Evolutionary conservation across 2,329 filamentous ascomycete species (phyloP).

Genomic region (Scolecobasidium constrictum): DNA sequence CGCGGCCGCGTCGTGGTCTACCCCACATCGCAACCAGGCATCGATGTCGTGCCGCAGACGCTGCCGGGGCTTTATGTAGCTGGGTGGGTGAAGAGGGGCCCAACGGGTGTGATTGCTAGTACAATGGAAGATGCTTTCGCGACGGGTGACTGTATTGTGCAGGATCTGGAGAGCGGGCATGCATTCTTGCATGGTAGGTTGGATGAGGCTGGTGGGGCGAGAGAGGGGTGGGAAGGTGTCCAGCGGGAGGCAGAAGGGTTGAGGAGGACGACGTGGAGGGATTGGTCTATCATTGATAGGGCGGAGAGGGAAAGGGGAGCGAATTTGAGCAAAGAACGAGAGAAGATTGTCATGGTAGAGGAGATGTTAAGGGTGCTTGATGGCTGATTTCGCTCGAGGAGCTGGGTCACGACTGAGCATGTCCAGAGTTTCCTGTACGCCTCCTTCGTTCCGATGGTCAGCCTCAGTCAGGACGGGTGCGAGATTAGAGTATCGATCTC

Average conservation of each 20-base stretch:
- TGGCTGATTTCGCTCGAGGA: no score
- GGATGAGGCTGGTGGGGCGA: constrained; percentile 26
- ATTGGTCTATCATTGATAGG: constrained; percentile 79
- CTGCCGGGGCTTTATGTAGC: constrained; percentile 77
- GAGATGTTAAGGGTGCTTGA: constrained; percentile 47
- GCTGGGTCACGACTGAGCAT: no score
- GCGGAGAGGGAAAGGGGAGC: constrained; percentile 60
- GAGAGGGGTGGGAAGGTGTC: constrained; percentile 68
- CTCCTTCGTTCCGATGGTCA: no score
- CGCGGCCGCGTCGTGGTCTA: not conserved
- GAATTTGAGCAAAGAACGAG: constrained; percentile 62
- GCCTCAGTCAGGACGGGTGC: no score
- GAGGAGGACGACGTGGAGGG: constrained; percentile 63
- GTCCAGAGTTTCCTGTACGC: no score
- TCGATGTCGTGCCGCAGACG: constrained; percentile 6
- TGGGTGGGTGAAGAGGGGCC: constrained; percentile 92
- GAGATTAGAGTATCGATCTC: no score
- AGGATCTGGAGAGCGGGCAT: constrained; percentile 54
- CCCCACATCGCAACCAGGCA: constrained; percentile 16
- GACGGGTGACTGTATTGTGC: constrained; percentile 70
- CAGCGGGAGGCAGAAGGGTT: constrained; percentile 49
- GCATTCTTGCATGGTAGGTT: constrained; percentile 36
- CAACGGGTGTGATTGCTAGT: constrained; percentile 88
- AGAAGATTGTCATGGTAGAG: constrained; percentile 48
- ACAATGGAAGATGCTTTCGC: constrained; percentile 93